These are phyloP conservation scores for Globisporangium megalacanthum DNA, from an alignment of 352 stramenopile genomes.

Conservation along the genomic window DNA sequence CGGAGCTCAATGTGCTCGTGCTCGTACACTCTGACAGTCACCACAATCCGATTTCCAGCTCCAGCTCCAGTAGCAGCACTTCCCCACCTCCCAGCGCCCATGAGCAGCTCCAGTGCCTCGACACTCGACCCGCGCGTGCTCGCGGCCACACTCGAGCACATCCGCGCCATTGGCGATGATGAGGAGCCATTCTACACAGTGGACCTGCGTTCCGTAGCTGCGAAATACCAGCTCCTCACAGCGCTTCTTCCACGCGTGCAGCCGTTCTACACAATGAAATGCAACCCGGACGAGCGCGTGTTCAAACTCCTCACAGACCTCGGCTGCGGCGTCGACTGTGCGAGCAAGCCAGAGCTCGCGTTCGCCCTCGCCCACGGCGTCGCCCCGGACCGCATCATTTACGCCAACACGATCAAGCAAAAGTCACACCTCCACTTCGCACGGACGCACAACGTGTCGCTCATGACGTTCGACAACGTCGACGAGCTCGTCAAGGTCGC, in stretches of 20 bases:
- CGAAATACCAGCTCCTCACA: constrained; percentile 39
- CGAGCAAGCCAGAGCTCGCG: constrained; percentile 71
- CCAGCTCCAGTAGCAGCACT: neutral
- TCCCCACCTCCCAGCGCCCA: neutral
- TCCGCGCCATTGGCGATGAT: constrained; percentile 16
- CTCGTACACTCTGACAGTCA: neutral
- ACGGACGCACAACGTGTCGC: constrained; percentile 39
- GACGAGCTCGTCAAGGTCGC: constrained; percentile 78
- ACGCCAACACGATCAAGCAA: constrained; percentile 89
- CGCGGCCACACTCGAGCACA: constrained; percentile 14
- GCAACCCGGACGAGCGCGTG: constrained; percentile 71
- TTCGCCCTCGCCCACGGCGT: constrained; percentile 58
- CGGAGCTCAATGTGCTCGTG: too few relatives aligned
- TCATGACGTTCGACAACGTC: constrained; percentile 85
- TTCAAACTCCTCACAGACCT: constrained; percentile 38
- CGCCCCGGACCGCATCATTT: constrained; percentile 68
- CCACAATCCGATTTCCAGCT: neutral
- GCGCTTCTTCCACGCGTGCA: constrained; percentile 38
- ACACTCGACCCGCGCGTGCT: constrained; percentile 10
- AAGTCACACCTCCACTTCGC: constrained; percentile 65
- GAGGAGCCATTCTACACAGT: constrained; percentile 70
- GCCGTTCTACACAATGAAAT: constrained; percentile 92
- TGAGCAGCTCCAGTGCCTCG: neutral
- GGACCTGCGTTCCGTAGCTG: constrained; percentile 42
- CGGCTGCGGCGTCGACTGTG: constrained; percentile 83